These are phyloP conservation scores for Odonthalia washingtoniensis DNA, from an alignment of 31 red algal genomes.

Conservation along the genomic window DNA sequence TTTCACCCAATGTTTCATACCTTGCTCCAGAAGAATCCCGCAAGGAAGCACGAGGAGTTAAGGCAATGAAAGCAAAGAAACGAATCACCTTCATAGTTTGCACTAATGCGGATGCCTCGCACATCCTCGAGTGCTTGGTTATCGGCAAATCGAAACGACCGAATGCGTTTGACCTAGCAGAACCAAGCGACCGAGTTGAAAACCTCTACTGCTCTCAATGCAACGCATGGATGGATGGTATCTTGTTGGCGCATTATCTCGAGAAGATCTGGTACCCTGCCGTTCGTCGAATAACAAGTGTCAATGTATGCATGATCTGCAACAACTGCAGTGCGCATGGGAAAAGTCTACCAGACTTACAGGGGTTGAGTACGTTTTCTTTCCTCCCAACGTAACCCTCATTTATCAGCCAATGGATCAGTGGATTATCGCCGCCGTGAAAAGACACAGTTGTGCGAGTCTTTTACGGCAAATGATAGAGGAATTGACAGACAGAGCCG, in stretches of 20 bases:
- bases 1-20: constrained; percentile 20
- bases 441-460: neutral
- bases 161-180: constrained; percentile 1
- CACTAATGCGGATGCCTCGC: constrained; percentile 38
- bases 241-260: constrained; percentile 9
- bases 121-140: neutral
- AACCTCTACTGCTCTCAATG: constrained; percentile 23
- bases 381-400: constrained; percentile 40
- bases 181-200: neutral
- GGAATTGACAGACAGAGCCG: neutral
- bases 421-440: constrained; percentile 55
- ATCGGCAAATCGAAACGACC: no score
- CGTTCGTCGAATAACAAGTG: neutral
- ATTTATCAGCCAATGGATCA: constrained; percentile 48
- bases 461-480: neutral
- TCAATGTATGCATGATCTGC: neutral
- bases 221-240: constrained; percentile 22
- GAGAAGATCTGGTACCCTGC: constrained; percentile 30
- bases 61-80: constrained; percentile 24
- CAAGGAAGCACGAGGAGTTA: constrained; percentile 22
- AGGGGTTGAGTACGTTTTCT: neutral
- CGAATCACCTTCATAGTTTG: constrained; percentile 15
- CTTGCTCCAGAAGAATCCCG: neutral
- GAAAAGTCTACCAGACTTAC: neutral
- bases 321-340: constrained; percentile 41